Evolutionary conservation across 2,329 filamentous ascomycete genomes (phyloP).

Genomic region (Fusarium coicis): DNA sequence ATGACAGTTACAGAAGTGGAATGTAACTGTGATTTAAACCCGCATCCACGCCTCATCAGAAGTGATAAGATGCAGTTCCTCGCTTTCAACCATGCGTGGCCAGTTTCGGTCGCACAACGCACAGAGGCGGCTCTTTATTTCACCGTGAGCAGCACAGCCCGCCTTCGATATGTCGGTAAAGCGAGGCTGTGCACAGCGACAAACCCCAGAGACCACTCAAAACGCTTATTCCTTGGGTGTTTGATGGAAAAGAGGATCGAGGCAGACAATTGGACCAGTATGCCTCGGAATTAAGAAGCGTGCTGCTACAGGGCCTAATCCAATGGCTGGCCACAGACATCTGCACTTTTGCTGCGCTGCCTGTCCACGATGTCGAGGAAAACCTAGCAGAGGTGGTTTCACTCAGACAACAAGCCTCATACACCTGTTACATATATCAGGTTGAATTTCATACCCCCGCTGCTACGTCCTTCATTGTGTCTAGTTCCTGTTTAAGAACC

Average conservation of each 20-base stretch:
- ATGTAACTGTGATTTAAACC: constrained; percentile 19
- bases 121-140: constrained; percentile 16
- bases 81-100: constrained; percentile 21
- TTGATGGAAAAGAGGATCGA: neutral
- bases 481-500: neutral
- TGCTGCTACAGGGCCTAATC: neutral
- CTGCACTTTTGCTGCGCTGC: constrained; percentile 24
- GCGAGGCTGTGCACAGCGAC: constrained; percentile 21
- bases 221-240: neutral
- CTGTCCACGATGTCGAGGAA: constrained; percentile 6
- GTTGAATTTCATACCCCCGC: neutral
- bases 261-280: constrained; percentile 11
- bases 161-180: constrained; percentile 1
- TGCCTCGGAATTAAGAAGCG: constrained; percentile 19
- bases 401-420: neutral
- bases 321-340: constrained; percentile 17
- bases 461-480: neutral
- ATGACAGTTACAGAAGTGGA: neutral
- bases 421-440: neutral
- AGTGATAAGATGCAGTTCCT: constrained; percentile 4
- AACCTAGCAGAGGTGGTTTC: constrained; percentile 7
- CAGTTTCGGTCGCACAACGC: constrained; percentile 19
- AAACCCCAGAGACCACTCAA: constrained; percentile 5
- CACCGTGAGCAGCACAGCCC: constrained; percentile 21
- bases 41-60: neutral